Evolutionary conservation across 805 yeast genomes (phyloP).

Genomic region (Cyberlindnera euphorbiiphila): DNA sequence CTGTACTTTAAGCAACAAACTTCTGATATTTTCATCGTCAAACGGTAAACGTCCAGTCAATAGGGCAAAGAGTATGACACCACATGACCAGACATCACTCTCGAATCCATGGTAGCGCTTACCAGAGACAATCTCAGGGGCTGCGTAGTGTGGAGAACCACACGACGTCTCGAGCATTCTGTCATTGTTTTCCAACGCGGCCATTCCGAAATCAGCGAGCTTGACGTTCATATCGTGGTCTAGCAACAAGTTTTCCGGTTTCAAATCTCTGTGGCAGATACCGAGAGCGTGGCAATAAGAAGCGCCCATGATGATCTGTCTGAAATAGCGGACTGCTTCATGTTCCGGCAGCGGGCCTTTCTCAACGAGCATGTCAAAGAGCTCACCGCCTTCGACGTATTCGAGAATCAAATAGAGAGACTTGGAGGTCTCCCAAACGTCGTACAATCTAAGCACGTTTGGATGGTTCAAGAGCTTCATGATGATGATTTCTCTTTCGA

Average conservation of each 20-base stretch:
- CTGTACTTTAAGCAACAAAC: conserved; percentile 68
- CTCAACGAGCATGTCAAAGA: conserved; percentile 66
- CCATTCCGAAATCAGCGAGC: conserved; percentile 88
- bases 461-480: conserved; percentile 95
- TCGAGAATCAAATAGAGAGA: conserved; percentile 78
- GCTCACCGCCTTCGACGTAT: conserved; percentile 86
- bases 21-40: conserved; percentile 77
- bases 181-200: conserved; percentile 72
- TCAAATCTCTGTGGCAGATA: conserved; percentile 77
- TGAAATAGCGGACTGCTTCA: conserved; percentile 74
- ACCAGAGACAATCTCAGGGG: conserved; percentile 82
- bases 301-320: conserved; percentile 74
- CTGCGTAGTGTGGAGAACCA: conserved; percentile 87
- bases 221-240: conserved; percentile 67
- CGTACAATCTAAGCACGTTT: conserved; percentile 88
- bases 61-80: conserved; percentile 74
- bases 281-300: conserved; percentile 79
- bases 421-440: conserved; percentile 96
- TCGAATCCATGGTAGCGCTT: conserved; percentile 78
- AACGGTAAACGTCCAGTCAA: conserved; percentile 80
- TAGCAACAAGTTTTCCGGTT: conserved; percentile 72
- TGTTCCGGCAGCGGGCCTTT: conserved; percentile 66
- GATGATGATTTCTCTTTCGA: conserved; percentile 94
- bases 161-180: conserved; percentile 74
- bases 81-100: conserved; percentile 87